Percentiles rank a stretch among this genome's conserved stretches.
Conservation (phyloP, 176 grass and related monocot species). For the Triticum timopheevii region DNA sequence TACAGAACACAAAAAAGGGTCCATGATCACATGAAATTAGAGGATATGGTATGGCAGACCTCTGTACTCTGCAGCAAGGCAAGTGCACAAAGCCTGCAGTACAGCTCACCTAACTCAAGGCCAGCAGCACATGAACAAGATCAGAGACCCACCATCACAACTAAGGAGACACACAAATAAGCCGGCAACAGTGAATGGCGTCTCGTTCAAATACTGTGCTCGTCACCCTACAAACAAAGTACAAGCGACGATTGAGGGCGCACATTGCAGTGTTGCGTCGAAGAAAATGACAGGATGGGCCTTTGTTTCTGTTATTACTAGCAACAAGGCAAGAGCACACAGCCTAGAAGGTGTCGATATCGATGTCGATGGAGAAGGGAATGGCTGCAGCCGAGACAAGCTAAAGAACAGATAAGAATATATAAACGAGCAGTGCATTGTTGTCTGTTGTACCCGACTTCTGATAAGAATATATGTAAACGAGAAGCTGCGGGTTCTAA, state of each 20-base stretch:
- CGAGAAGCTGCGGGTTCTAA: background rate
- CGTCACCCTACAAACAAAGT: background rate
- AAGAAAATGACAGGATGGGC: background rate
- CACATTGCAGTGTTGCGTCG: background rate
- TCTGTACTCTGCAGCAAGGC: background rate
- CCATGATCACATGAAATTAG: background rate
- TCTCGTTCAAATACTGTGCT: background rate
- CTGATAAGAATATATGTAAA: background rate
- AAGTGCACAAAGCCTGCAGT: background rate
- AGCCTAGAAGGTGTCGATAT: background rate
- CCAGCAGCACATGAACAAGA: background rate
- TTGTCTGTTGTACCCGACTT: background rate
- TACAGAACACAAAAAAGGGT: no score
- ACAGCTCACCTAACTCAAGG: background rate
- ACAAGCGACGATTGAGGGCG: background rate
- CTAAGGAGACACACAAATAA: background rate
- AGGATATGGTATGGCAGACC: background rate
- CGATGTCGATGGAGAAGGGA: background rate
- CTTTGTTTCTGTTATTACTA: background rate
- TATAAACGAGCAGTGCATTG: background rate
- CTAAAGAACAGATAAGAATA: background rate
- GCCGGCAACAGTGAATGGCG: background rate
- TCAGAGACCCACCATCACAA: background rate
- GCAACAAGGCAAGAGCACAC: background rate
- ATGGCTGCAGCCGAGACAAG: background rate